These are phyloP conservation scores for Castanea sativa DNA, from an alignment of 306 rosid species.

Conservation along the genomic window DNA sequence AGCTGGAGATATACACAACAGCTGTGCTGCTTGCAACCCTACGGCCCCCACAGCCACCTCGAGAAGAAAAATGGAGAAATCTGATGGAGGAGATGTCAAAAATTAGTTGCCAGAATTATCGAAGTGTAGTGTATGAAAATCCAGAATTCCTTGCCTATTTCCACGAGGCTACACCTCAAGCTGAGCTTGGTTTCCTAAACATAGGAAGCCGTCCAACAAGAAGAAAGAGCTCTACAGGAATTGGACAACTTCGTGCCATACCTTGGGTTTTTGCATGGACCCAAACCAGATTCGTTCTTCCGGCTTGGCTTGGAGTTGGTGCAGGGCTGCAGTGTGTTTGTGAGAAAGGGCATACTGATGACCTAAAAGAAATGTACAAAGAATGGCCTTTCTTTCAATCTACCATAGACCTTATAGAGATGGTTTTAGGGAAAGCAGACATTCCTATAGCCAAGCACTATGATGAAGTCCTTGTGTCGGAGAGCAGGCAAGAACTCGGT, in stretches of 20 bases:
- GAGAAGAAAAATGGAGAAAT: conserved; percentile 83
- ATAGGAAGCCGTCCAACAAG: conserved; percentile 94
- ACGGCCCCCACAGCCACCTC: conserved; percentile 83
- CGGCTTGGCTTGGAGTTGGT: conserved; percentile 97
- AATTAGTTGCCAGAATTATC: conserved; percentile 73
- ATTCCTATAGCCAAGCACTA: conserved; percentile 84
- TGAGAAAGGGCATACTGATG: conserved; percentile 77
- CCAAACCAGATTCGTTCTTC: conserved; percentile 90
- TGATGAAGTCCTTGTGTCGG: conserved; percentile 87
- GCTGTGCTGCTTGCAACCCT: conserved; percentile 94
- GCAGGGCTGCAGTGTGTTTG: conserved; percentile 84
- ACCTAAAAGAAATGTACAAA: conserved; percentile 72
- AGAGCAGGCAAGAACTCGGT: conserved; percentile 65
- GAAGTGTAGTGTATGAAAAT: conserved; percentile 75
- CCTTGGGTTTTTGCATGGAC: conserved; percentile 99
- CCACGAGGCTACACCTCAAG: conserved; percentile 95
- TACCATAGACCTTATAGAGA: conserved; percentile 87
- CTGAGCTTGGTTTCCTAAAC: conserved; percentile 95
- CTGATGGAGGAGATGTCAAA: conserved; percentile 91
- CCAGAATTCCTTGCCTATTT: conserved; percentile 86
- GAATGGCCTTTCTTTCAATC: conserved; percentile 96
- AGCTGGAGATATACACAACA: conserved; percentile 91
- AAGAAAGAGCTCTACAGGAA: conserved; percentile 68
- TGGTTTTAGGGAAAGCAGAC: conserved; percentile 93
- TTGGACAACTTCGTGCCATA: conserved; percentile 89